Conservation (phyloP, 257 asterid species). For the Nicotiana sylvestris region DNA sequence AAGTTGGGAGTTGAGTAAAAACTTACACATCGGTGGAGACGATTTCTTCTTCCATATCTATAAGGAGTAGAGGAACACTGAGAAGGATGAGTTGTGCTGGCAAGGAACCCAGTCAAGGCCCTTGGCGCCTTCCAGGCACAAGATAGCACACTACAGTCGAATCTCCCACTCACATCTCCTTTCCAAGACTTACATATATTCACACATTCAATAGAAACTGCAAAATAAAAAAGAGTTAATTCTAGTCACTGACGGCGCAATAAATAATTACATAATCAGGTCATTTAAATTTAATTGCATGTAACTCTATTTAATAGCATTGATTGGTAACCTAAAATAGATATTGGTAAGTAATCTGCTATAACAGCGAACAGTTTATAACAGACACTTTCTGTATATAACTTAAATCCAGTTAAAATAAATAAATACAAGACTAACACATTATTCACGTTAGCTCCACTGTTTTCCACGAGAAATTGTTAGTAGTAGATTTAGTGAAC, state of each 20-base stretch:
- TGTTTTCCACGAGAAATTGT: neutral
- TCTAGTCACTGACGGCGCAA: too few relatives aligned
- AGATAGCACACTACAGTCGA: conserved; percentile 61
- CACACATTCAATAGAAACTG: conserved; percentile 79
- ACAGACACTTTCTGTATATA: too few relatives aligned
- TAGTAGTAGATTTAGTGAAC: neutral
- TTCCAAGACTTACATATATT: conserved; percentile 69
- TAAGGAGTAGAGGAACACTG: conserved; percentile 28
- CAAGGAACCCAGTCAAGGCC: conserved; percentile 74
- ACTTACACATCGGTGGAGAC: conserved; percentile 51
- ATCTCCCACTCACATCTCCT: conserved; percentile 61
- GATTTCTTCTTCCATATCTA: conserved; percentile 39
- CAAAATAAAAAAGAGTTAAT: conserved; percentile 3
- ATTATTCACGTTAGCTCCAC: neutral
- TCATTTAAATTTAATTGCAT: too few relatives aligned
- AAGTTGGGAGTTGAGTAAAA: conserved; percentile 14
- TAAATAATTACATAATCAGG: too few relatives aligned
- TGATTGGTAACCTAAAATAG: too few relatives aligned
- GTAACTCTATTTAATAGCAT: too few relatives aligned
- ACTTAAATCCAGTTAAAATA: neutral
- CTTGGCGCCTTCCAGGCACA: conserved; percentile 87
- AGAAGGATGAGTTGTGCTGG: conserved; percentile 67
- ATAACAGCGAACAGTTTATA: too few relatives aligned
- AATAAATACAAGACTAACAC: neutral
- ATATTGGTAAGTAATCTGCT: too few relatives aligned